Base-by-base conservation (phyloP, 2,329 filamentous ascomycete genomes). In the Alternaria rosae region DNA sequence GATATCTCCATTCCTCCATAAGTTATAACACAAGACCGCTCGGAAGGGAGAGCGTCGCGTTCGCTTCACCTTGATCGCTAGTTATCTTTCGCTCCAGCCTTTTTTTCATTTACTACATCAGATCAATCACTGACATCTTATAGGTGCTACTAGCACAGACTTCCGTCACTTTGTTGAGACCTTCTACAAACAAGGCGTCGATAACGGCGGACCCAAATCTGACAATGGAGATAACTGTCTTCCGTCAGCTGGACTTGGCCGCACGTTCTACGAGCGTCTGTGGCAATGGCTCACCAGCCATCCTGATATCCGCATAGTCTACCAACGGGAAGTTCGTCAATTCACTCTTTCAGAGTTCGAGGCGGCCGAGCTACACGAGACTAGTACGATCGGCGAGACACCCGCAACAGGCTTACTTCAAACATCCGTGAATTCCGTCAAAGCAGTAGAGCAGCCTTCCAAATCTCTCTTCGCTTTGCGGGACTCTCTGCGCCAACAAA, bases 271-370 rank as follows among this genome's bases (percentile, higher is more conserved):
- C 60, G 81, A 84, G 51, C 83, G 82, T 51, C 79, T 87, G 35
- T 89, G 88, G 86, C 77, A 78, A 35, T 89, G 86, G 87, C 78
- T 90, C 53, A 82, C 78, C 11, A 78, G 77, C 45, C 83, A 89
- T 68, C 81, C 84, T 1, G 87, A 89, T 62, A 81, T 89, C 45
- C 84, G 81, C 4, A 81, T 88, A 30, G 80, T 85, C 23, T 75
- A 81, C 25, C 76, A 84, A 52, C 75, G 78, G 23, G 79, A 83
- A 65, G 59, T 67, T 56, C 59, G 67, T 56, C 59, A 62, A 4
- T 70, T 75, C 17, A 72, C 71, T 10, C 70, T 78, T 10, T 51
- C 70, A 1, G 73, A 78, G 26, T 77, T 79, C 28, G 73, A 78
- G 61, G 69, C 67, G 20, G 67, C 73, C 6, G 78, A 79, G 54